Conservation (phyloP, 352 stramenopile species). For the Pilasporangium apinafurcum region DNA sequence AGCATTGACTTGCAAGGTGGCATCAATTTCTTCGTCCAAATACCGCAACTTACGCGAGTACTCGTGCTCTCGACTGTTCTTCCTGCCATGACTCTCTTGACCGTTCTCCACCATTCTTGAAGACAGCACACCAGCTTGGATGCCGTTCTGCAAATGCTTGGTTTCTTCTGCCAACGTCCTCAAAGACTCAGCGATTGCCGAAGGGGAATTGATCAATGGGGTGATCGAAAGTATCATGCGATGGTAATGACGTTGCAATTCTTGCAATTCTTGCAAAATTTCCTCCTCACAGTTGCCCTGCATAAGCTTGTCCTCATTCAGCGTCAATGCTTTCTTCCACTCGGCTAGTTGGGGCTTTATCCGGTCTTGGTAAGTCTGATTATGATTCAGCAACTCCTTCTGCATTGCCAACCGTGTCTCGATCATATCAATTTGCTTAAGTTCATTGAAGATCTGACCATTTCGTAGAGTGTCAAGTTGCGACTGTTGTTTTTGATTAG, state of each 20-base stretch:
- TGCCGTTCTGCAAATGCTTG: conserved; percentile 47
- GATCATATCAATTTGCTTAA: conserved; percentile 47
- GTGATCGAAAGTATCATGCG: conserved; percentile 53
- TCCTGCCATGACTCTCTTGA: too few relatives aligned
- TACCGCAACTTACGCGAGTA: conserved; percentile 53
- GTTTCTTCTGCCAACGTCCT: conserved; percentile 49
- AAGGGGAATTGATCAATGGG: conserved; percentile 47
- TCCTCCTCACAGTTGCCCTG: conserved; percentile 50
- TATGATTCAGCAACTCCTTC: conserved; percentile 62
- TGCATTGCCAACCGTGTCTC: conserved; percentile 50
- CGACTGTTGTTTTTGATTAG: conserved; percentile 33
- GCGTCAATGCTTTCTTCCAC: conserved; percentile 55
- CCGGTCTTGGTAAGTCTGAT: conserved; percentile 62
- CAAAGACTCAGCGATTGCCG: conserved; percentile 50
- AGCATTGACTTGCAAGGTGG: conserved; percentile 59
- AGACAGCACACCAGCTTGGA: conserved; percentile 31
- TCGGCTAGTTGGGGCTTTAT: conserved; percentile 60
- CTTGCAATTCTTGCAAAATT: conserved; percentile 49
- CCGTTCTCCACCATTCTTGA: too few relatives aligned
- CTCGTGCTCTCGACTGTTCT: conserved; percentile 32
- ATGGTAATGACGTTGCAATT: conserved; percentile 57
- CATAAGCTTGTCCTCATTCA: conserved; percentile 57
- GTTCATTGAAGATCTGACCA: conserved; percentile 42
- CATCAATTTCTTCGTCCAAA: conserved; percentile 59
- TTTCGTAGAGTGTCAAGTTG: conserved; percentile 52